A percentile compares a stretch with the other conserved stretches of the same genome.
These are phyloP conservation scores for Paracorniculantispora psalliotae DNA, from an alignment of 2,329 filamentous ascomycete species.

Conservation along the genomic window DNA sequence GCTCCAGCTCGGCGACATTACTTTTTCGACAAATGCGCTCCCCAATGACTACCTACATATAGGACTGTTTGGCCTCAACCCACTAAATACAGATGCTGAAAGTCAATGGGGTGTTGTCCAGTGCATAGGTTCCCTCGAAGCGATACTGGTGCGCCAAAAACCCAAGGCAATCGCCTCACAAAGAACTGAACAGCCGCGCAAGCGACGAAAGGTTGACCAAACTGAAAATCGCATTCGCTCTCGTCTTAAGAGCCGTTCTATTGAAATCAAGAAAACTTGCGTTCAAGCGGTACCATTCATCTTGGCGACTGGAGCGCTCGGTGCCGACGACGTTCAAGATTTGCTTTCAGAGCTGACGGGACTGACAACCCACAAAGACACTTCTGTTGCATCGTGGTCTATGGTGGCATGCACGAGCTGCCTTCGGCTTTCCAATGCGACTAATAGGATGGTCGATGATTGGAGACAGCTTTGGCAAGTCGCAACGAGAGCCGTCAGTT, in stretches of 20 bases:
- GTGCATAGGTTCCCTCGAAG: conserved; percentile 53
- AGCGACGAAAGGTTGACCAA: conserved; percentile 42
- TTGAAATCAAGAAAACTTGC: conserved; percentile 43
- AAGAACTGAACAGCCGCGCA: conserved; percentile 44
- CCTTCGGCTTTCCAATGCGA: conserved; percentile 23
- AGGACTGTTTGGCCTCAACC: conserved; percentile 48
- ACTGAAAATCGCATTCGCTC: conserved; percentile 43
- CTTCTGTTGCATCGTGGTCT: conserved; percentile 68
- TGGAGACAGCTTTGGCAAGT: conserved; percentile 78
- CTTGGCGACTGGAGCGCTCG: conserved; percentile 40
- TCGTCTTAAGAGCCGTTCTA: conserved; percentile 42
- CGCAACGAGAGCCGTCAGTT: conserved; percentile 64
- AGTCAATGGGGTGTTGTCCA: conserved; percentile 57
- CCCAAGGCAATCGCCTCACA: conserved; percentile 12
- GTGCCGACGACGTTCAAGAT: conserved; percentile 47
- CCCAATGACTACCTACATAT: conserved; percentile 42
- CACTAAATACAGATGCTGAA: conserved; percentile 50
- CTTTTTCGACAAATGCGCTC: conserved; percentile 46
- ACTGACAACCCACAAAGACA: conserved; percentile 65
- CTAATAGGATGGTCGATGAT: conserved; percentile 33
- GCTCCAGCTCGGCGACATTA: conserved; percentile 73
- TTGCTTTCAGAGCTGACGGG: conserved; percentile 54
- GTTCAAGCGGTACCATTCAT: conserved; percentile 57
- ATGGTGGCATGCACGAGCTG: conserved; percentile 68
- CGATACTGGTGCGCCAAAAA: conserved; percentile 33